Base-by-base conservation (phyloP, 169 alveolate species). In the Prorocentrum cordatum region DNA sequence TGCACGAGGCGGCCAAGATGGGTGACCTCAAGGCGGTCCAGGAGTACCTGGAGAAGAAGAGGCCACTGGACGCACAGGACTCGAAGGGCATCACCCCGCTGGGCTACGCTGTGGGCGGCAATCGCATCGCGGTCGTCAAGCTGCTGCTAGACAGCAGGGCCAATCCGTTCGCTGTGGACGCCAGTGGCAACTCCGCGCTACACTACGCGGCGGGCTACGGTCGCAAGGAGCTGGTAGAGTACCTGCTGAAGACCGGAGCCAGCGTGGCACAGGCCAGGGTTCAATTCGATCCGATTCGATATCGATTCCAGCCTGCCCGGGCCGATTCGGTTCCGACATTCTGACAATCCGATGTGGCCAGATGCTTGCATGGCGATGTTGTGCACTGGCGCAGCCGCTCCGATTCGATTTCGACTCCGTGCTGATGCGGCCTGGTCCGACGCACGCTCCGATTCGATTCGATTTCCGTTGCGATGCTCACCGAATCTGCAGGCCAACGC, bases 161-260 rank as follows among this genome's bases (percentile, higher is more conserved):
- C 71, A 77, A 77, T 61, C 87, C 87, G 12, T 77, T 38, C 50
- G 71, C 87, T 5, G 75, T 66, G 75, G 87, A 77, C 73, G 36
- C 66, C 64, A 18, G 36, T 2, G 89, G 89, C 50, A 79, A 79
- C 77, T 59, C 77, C 45, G 89, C 77, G 35, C 64, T 79, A 27
- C 89, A 79, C 66, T 79, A 79, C n/a, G 89, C 89, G 3, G 89
- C 89, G 0, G 89, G 89, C 47, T 79, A 79, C 71, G 89, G 90
- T 31, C 88, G 88, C 42, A 66, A 33, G 71, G 89, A 79, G 47
- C 77, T 79, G 36, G 22, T 79, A 77, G 89, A 79, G 62, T 77
- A 58, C 59, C 33, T 77, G 62, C 62, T 77, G 73, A 77, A 77
- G 82, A 39, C 29, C 14, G 61, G 82, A 3, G 62, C 26, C 18